phyloP scores from a whole-genome alignment of 495 filamentous ascomycete species.

The Entonaema liquescens region DNA sequence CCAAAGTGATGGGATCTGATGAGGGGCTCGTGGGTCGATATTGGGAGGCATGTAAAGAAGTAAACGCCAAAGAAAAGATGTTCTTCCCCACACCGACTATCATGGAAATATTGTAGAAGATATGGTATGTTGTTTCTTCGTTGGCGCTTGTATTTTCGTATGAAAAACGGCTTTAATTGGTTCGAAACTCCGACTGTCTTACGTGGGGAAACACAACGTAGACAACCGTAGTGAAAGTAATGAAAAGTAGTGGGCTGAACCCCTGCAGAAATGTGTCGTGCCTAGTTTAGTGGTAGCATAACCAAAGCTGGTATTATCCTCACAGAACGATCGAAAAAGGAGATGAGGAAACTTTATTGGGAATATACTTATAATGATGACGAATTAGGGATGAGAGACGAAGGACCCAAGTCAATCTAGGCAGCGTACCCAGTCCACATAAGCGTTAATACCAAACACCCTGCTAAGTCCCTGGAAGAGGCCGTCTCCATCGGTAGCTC shows the following conservation, averaged over 20 bases:
- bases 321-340: background rate
- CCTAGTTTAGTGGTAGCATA: background rate
- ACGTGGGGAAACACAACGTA: background rate
- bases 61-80: background rate
- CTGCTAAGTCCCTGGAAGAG: background rate
- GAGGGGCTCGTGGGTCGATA: background rate
- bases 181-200: background rate
- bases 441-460: background rate
- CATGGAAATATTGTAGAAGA: background rate
- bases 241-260: background rate
- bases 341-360: background rate
- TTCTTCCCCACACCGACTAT: background rate
- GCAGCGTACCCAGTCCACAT: too few species aligned
- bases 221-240: background rate
- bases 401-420: too few species aligned
- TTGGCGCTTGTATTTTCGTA: background rate
- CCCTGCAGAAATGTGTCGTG: background rate
- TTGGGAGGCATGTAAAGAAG: background rate
- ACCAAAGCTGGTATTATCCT: too few species aligned
- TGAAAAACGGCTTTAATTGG: background rate
- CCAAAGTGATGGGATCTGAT: background rate
- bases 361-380: too few species aligned
- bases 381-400: too few species aligned
- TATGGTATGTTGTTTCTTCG: background rate
- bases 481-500: too few species aligned